These are phyloP conservation scores for Persicaria maculosa DNA, from an alignment of 148 eudicot genomes.

Conservation along the genomic window DNA sequence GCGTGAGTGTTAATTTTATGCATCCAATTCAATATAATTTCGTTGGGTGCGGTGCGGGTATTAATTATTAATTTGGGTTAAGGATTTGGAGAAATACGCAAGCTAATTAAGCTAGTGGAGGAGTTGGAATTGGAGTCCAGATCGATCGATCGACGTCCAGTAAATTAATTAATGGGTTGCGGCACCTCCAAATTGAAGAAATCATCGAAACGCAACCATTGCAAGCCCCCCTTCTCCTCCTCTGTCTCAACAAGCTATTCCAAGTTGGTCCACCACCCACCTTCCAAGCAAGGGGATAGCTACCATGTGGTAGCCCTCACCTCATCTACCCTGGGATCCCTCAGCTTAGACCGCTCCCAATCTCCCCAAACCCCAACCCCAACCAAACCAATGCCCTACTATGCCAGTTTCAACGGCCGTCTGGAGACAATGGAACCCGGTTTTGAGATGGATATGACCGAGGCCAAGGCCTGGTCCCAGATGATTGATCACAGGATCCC, in stretches of 20 bases:
- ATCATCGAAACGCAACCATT: conserved; percentile 33
- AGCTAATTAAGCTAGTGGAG: too few species aligned
- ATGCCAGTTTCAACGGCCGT: neutral
- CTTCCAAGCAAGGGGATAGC: conserved; percentile 32
- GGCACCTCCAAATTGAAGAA: conserved; percentile 47
- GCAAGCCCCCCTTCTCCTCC: conserved; percentile 44
- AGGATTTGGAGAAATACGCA: neutral
- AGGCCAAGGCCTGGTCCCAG: conserved; percentile 8
- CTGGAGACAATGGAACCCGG: neutral
- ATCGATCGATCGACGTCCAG: too few species aligned
- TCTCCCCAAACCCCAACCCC: neutral
- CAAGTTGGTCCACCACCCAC: conserved; percentile 52
- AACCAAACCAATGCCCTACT: neutral
- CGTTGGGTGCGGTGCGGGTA: too few species aligned
- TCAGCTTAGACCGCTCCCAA: conserved; percentile 28
- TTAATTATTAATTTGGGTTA: neutral
- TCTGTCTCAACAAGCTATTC: conserved; percentile 49
- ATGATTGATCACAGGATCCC: neutral
- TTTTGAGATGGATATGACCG: neutral
- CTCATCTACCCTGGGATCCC: conserved; percentile 66
- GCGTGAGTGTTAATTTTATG: too few species aligned
- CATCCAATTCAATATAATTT: neutral
- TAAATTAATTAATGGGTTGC: conserved; percentile 66
- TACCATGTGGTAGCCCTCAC: conserved; percentile 78
- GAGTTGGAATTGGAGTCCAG: too few species aligned